Base-by-base conservation (phyloP, 1,284 basidiomycete genomes). In the Trametes hirsuta region DNA sequence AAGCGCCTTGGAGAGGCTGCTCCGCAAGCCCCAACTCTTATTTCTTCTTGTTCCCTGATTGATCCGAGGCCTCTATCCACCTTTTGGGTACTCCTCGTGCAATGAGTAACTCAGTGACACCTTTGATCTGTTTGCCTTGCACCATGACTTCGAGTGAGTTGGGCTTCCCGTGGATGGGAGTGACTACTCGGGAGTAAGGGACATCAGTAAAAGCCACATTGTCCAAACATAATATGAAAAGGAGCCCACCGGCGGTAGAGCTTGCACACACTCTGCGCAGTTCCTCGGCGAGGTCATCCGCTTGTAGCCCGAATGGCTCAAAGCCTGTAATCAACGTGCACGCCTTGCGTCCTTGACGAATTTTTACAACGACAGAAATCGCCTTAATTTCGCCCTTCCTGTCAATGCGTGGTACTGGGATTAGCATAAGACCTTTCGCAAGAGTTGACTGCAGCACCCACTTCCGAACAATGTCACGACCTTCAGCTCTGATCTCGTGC, bases 361-460 rank as follows among this genome's bases (percentile, higher is more conserved):
- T 77, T 76, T 93, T 94, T 53, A 85, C 81, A 4, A 78, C 72
- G 18, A 96, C 81, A 6, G 82, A 82, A 48, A 96, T 83, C 0
- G 90, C 86, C 53, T 83, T 84, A 46, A 94, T 72, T 10, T 79
- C 73, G 11, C 94, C 93, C 74, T 95, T 95, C 76, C 92, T 94
- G 67, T 30, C 45, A 36, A 53, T 46, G 9, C 47, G 40, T n/a
- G 18, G 18, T 18, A 18, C 18, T 18, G 18, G 18, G 18, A 21
- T 55, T n/a, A 63, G 49, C 21, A 21, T 39, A 2, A 4, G 22
- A 36, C 4, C 8, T 30, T 30, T 36, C 12, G n/a, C 30, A 18
- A 14, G n/a, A 22, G 11, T 11, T 41, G 30, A 53, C 39, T 22
- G 22, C 14, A 40, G 8, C 8, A 75, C 82, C 4, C 56, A 89